Base-by-base conservation (phyloP, 2,329 filamentous ascomycete species). In the Emmonsiellopsis sp. region DNA sequence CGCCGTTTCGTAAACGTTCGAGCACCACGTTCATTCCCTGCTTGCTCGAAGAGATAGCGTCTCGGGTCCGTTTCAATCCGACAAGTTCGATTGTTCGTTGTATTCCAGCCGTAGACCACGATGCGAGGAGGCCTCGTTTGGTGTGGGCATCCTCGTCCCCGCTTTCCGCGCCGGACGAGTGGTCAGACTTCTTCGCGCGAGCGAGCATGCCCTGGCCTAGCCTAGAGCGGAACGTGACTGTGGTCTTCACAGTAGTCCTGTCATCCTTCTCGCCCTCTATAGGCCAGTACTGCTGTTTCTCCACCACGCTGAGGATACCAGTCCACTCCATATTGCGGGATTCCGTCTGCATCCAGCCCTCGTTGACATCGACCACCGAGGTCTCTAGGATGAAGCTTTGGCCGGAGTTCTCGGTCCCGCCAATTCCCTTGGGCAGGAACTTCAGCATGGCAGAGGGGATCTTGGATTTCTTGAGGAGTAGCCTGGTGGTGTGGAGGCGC, bases 11-110 rank as follows among this genome's bases (percentile, higher is more conserved):
- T 64, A 88, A 68, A 37, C 82, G 72, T 63, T 83, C 79, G 7
- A 85, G 71, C 20, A 85, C 82, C 20, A 85, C 76, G 55, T 82
- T 83, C 82, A 85, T 85, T 51, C 82, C 82, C 62, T 84, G 76
- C 57, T 80, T 80, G 57, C 82, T 82, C 61, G 82, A 84, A 8
- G 80, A 70, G 61, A 84, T 75, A 15, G 80, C 81, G 54, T 80
- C 76, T 53, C 80, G 74, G 1, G 82, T 82, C 11, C 82, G 73
- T 53, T 78, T 81, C 44, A 85, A 68, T 4, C 80, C 80, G 55
- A 85, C 81, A 45, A 79, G 69, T 65, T 85, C 82, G 56, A 85
- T 82, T 7, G 79, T 82, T n/a, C 80, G 73, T 62, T 84, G 79
- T 30, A 85, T 73, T 3, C 79, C 76, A 1, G 77, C 75, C 6